A percentile compares a stretch with the other conserved stretches of the same genome.
Conservation (phyloP, 1,139 yeast species). For the Geotrichum phurueaensis region DNA sequence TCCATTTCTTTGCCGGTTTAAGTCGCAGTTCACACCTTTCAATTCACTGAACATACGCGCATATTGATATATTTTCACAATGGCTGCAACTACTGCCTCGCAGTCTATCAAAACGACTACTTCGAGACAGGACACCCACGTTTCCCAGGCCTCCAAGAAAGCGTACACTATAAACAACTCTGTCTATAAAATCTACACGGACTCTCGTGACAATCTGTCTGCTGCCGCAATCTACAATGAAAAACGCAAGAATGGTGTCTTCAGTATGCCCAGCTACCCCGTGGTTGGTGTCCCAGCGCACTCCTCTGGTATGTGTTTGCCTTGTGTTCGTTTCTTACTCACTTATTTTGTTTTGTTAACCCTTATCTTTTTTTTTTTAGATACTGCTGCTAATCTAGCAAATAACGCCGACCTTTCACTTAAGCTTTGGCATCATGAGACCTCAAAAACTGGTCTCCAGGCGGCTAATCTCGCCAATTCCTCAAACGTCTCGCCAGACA, state of each 20-base stretch:
- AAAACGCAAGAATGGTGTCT: conserved; percentile 68
- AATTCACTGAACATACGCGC: not conserved
- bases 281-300: conserved; percentile 56
- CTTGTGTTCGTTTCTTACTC: not conserved
- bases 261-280: conserved; percentile 60
- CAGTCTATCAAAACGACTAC: conserved; percentile 12
- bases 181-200: conserved; percentile 14
- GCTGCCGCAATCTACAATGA: conserved; percentile 62
- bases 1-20: not conserved
- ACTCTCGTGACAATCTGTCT: conserved; percentile 17
- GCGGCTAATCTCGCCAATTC: conserved; percentile 38
- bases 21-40: not conserved
- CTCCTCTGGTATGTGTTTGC: conserved; percentile 25
- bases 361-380: conserved; percentile 18
- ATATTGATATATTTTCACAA: not conserved
- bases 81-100: conserved; percentile 12
- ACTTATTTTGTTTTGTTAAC: not conserved
- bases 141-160: conserved; percentile 1
- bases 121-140: conserved; percentile 5
- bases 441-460: conserved; percentile 32
- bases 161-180: conserved; percentile 17
- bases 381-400: conserved; percentile 38
- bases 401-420: conserved; percentile 32
- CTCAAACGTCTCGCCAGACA: conserved; percentile 28
- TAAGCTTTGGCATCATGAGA: conserved; percentile 36